Conservation (phyloP, 2,329 filamentous ascomycete species). For the Waltergamsia citrina region DNA sequence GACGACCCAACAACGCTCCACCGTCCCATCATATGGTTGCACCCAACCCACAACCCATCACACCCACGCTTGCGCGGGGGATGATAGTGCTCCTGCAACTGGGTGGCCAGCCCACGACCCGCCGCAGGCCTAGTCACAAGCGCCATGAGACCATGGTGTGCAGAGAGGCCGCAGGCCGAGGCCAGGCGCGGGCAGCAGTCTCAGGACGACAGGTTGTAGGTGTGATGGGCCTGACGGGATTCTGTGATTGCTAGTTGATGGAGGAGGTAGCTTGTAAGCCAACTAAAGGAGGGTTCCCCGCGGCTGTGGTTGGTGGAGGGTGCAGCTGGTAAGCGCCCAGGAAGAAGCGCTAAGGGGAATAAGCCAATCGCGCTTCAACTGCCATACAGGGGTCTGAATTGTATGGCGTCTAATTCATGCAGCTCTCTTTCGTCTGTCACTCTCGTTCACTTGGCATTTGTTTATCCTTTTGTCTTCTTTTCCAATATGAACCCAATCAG, state of each 20-base stretch:
- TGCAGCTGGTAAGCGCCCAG: not conserved
- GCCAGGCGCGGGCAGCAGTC: not conserved
- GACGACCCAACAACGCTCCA: conserved; percentile 7
- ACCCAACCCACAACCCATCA: no score
- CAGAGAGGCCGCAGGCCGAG: no score
- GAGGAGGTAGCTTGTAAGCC: not conserved
- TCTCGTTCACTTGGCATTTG: no score
- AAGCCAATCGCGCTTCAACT: not conserved
- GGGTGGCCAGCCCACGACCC: not conserved
- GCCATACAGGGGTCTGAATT: no score
- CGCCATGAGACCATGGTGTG: not conserved
- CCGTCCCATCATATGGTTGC: no score
- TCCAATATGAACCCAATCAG: no score
- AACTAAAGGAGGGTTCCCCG: conserved; percentile 1
- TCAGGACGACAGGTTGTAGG: conserved; percentile 1
- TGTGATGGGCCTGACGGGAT: no score
- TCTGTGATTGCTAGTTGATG: not conserved
- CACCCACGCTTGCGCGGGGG: no score
- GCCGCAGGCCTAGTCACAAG: conserved; percentile 16
- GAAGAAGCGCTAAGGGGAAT: not conserved
- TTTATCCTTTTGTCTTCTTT: no score
- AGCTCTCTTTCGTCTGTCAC: no score
- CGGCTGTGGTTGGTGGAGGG: conserved; percentile 4
- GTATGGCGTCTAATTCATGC: no score
- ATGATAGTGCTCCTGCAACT: not conserved